These are phyloP conservation scores for Phytophthora fragariaefolia DNA, from an alignment of 352 stramenopile species.

Conservation along the genomic window DNA sequence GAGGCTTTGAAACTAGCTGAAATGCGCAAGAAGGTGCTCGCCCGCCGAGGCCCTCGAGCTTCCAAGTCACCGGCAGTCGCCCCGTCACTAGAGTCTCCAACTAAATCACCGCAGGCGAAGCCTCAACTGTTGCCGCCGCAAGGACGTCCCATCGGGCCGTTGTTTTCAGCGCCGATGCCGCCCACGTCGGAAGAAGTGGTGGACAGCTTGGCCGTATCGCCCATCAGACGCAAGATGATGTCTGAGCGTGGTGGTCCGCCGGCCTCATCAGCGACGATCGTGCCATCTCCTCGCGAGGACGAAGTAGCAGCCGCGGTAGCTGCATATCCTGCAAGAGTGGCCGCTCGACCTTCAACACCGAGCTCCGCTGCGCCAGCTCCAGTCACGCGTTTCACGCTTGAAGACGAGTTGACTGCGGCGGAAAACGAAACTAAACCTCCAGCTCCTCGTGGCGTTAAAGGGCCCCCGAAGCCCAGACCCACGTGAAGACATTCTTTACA, in stretches of 20 bases:
- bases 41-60: slow-evolving; percentile 22
- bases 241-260: slow-evolving; percentile 18
- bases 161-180: slow-evolving; percentile 6
- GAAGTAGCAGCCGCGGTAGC: slow-evolving; percentile 41
- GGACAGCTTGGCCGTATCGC: slow-evolving; percentile 37
- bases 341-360: neutral
- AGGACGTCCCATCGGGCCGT: slow-evolving; percentile 5
- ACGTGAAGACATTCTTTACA: no score
- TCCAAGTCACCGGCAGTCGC: slow-evolving; percentile 4
- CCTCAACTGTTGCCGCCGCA: slow-evolving; percentile 21
- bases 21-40: slow-evolving; percentile 58
- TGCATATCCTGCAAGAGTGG: neutral
- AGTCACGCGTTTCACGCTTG: slow-evolving; percentile 17
- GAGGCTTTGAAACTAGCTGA: slow-evolving; percentile 49
- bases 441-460: neutral
- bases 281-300: slow-evolving; percentile 52
- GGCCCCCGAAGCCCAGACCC: neutral
- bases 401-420: slow-evolving; percentile 24
- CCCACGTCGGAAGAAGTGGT: slow-evolving; percentile 4
- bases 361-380: slow-evolving; percentile 10
- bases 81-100: slow-evolving; percentile 5
- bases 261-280: slow-evolving; percentile 13
- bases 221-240: slow-evolving; percentile 60
- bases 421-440: slow-evolving; percentile 20
- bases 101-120: slow-evolving; percentile 6